Evolutionary conservation across 2,329 filamentous ascomycete species (phyloP), one percentile per base, ranked within the genome.

Genomic region (Polychaeton citri): DNA sequence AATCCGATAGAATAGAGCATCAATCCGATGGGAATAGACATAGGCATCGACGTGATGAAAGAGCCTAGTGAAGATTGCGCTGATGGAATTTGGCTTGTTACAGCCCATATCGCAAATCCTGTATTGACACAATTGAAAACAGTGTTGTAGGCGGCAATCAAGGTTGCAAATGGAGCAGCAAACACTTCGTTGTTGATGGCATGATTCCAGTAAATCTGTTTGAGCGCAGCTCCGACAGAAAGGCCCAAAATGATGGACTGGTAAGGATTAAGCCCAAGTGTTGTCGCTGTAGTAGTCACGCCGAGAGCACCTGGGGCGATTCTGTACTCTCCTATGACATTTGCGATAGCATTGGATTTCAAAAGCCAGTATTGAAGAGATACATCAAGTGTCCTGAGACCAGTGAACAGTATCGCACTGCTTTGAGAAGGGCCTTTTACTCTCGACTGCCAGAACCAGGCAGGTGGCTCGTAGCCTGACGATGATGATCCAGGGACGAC

Each of bases 181-280:
- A 51, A 41, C 7, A 35, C 30, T 9, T 41, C 37, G 31, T 49
- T 45, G 5, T 40, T 40, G 18, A 49, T 38, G 15, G 41, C 36
- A 12, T 46, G 21, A 16, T 46, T 45, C 48, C 49, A 52, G 41
- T 49, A 50, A 33, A 52, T 46, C 21, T 50, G 47, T 36, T 51
- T 51, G 13, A 38, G 32, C 12, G 43, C 33, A 24, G 41, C 43
- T 17, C 49, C 49, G 2, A 40, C 33, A 10, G 45, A 45, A 9
- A 52, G 41, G 3, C 33, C 41, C 13, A 46, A 37, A n/a, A 52
- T 42, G 5, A 51, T 40, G 1, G 39, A 20, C 21, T 51, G 40
- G 31, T 49, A 50, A 6, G 43, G 41, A 6, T 38, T 42, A 5
- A 50, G 38, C 10, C 47, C 48, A n/a, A 48, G 34, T 3, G 13